Base-by-base conservation (phyloP, 2,329 filamentous ascomycete genomes). In the Bipolaris cookei region DNA sequence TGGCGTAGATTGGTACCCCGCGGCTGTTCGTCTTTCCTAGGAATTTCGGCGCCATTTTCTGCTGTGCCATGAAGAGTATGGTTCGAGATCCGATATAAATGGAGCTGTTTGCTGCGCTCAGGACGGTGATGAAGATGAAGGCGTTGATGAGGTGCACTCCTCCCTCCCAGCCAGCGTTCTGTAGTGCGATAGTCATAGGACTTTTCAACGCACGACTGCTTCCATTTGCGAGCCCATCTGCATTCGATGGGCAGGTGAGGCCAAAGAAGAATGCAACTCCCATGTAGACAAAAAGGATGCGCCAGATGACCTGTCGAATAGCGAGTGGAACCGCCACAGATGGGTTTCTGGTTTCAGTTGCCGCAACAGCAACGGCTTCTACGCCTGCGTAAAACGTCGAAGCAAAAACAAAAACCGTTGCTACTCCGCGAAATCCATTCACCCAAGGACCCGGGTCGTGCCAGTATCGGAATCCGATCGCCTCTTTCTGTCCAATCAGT, bases 41-140 rank as follows among this genome's bases (percentile, higher is more conserved):
- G 65, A 93, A 83, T 18, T 76, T 78, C 0, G 90, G 90, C 0
- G 90, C 90, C 73, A 90, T 91, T 44, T 85, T 81, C 42, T 87
- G 86, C 66, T 90, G 87, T 0, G 89, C 89, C 86, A 93, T 90
- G 78, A 87, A 92, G 0, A 92, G 78, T 1, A 94, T 77, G 0
- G 90, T 92, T 20, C 90, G 85, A 3, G 88, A 90, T 42, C 86
- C 87, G 63, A 93, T 90, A 73, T 92, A 93, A 59, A 93, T 89
- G 7, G 88, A 90, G 50, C 85, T 87, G 76, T 93, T 93, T 64
- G 68, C 71, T 1, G 71, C 70, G 3, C 66, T 70, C 16, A 92
- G 78, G 51, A 89, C 90, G 4, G 90, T 91, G 16, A 91, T 79
- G 42, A 92, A 67, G 42, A 74, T 74, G 56, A 73, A 71, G 2